Percentiles rank a stretch among this genome's conserved stretches.
Evolutionary conservation across 2,329 filamentous ascomycete genomes (phyloP).

Genomic region (Thielaviopsis punctulata): DNA sequence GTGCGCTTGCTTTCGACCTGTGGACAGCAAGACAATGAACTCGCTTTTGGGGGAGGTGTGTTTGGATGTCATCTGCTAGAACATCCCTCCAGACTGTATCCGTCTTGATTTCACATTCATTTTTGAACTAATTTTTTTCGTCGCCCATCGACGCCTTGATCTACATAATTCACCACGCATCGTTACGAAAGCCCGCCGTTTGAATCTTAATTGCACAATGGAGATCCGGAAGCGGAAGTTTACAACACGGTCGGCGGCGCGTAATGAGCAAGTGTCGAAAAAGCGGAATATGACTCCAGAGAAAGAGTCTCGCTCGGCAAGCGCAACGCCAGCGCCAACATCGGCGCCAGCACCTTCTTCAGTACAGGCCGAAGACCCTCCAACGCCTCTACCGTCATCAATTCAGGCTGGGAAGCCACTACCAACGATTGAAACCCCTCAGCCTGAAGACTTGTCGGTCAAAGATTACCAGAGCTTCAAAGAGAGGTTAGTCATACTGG

Average conservation of each 20-base stretch:
- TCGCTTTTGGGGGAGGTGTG: background rate
- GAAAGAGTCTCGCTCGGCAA: conserved; percentile 18
- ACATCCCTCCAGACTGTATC: background rate
- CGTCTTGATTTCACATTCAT: background rate
- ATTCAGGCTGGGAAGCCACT: conserved; percentile 49
- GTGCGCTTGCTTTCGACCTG: background rate
- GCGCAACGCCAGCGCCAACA: conserved; percentile 31
- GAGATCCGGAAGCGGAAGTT: conserved; percentile 46
- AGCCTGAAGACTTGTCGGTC: conserved; percentile 42
- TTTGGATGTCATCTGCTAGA: background rate
- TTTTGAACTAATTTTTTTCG: background rate
- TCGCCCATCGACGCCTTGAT: background rate
- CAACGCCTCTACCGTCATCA: conserved; percentile 38
- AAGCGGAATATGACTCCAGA: conserved; percentile 40
- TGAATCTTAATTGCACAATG: conserved; percentile 24
- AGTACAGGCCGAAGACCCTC: conserved; percentile 21
- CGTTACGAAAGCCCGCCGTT: background rate
- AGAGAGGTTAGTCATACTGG: conserved; percentile 51
- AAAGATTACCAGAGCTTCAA: conserved; percentile 58
- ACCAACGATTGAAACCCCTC: conserved; percentile 50
- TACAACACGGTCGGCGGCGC: conserved; percentile 42
- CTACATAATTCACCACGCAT: no score
- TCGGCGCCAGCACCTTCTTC: conserved; percentile 24
- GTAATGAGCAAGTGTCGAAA: conserved; percentile 42
- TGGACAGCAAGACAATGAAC: background rate